A percentile compares a stretch with the other conserved stretches of the same genome.
Evolutionary conservation across 805 yeast genomes (phyloP).

Genomic region (Metschnikowia kunwiensis): DNA sequence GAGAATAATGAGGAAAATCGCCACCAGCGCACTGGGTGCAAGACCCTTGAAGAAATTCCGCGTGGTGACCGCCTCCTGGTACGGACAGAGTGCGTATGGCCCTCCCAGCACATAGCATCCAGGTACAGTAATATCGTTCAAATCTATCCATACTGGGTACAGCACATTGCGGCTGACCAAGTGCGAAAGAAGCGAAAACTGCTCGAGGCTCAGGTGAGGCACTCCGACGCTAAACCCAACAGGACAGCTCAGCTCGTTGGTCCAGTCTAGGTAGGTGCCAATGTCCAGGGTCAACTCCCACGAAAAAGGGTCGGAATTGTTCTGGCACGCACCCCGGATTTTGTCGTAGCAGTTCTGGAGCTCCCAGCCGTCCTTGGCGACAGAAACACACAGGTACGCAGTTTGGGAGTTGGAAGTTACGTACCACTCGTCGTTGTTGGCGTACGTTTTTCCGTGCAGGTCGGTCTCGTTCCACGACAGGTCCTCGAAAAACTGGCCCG

Average conservation of each 20-base stretch:
- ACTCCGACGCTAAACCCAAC: slow-evolving; percentile 28
- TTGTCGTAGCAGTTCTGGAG: slow-evolving; percentile 64
- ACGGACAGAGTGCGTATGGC: slow-evolving; percentile 74
- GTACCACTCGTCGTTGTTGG: slow-evolving; percentile 12
- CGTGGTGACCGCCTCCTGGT: slow-evolving; percentile 51
- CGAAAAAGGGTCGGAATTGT: slow-evolving; percentile 31
- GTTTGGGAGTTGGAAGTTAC: slow-evolving; percentile 11
- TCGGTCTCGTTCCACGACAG: slow-evolving; percentile 6
- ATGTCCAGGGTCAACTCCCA: slow-evolving; percentile 39
- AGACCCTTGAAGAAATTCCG: slow-evolving; percentile 60
- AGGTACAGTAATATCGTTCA: slow-evolving; percentile 69
- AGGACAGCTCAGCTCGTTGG: slow-evolving; percentile 31
- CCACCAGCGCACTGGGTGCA: slow-evolving; percentile 63
- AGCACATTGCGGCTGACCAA: slow-evolving; percentile 24
- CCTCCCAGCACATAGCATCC: slow-evolving; percentile 90
- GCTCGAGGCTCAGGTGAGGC: slow-evolving; percentile 38
- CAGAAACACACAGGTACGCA: slow-evolving; percentile 43
- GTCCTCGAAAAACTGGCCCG: slow-evolving; percentile 46
- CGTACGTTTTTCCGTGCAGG: slow-evolving; percentile 4
- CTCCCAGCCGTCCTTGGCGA: slow-evolving; percentile 51
- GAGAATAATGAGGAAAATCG: slow-evolving; percentile 48
- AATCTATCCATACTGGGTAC: slow-evolving; percentile 68
- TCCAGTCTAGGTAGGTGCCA: slow-evolving; percentile 45
- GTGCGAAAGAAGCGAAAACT: slow-evolving; percentile 28
- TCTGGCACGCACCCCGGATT: slow-evolving; percentile 56